Evolutionary conservation across 305 asterid species (phyloP), one percentile per base, ranked within the genome.

Genomic region (Withania somnifera): DNA sequence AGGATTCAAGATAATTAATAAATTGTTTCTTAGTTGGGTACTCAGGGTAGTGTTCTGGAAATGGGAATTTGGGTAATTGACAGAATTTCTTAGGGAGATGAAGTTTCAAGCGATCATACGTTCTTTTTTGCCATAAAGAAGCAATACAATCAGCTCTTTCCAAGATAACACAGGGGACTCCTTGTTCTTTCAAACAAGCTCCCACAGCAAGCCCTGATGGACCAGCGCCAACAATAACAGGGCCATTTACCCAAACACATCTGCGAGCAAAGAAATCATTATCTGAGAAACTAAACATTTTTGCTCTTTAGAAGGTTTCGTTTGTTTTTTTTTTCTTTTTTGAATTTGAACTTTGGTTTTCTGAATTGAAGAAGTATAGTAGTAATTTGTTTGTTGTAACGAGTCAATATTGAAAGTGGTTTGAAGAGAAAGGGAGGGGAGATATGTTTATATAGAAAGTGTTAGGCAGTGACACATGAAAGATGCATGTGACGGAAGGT

Each of bases 121-220:
- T 90, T 5, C 93, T 86, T 26, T 95, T 92, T 53, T 93, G 97
- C 98, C 98, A 95, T 20, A 93, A 82, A 3, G 98, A 93, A 0
- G 97, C 98, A 87, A 93, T 92, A 91, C 98, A 95, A 84, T 93
- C 94, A 51, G 95, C 81, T 45, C 93, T 85, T 67, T 95, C 98
- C 7, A 95, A 83, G 75, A 95, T 81, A 0, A 95, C 95, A 82
- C 83, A 89, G 0, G 98, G 98, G 6, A 92, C 90, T n/a, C 97
- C 95, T 13, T 89, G 89, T 36, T 90, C 87, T 63, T 86, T 89
- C 13, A 95, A 86, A 73, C 97, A 97, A 11, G 98, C 97, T n/a
- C 95, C 98, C 4, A 95, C 98, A 0, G 98, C 98, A 7, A 95
- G 86, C 22, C 98, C 98, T 0, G 98, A 94, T 1, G 97, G 97